Conservation (phyloP, 495 filamentous ascomycete genomes). For the Cercophora samala region DNA sequence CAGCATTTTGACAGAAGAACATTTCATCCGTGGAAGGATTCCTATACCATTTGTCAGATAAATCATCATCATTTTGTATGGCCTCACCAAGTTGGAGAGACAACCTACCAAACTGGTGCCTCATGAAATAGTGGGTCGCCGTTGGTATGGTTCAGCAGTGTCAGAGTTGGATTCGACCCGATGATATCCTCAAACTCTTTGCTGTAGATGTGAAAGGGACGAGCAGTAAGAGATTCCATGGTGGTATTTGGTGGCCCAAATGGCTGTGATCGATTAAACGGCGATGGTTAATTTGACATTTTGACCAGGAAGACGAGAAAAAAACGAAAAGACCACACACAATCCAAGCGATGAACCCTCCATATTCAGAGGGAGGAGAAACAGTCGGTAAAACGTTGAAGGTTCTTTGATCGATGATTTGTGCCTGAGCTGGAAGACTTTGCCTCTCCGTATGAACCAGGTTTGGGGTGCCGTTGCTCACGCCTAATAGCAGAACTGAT, state of each 20-base stretch:
- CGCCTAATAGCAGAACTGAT: background rate
- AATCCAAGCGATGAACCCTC: constrained; percentile 18
- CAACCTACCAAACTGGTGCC: constrained; percentile 46
- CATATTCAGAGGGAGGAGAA: constrained; percentile 27
- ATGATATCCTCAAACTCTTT: constrained; percentile 44
- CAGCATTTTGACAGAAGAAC: constrained; percentile 54
- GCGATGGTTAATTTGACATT: constrained; percentile 4
- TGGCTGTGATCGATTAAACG: constrained; percentile 19
- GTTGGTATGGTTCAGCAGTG: constrained; percentile 39
- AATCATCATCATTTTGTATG: too few relatives aligned
- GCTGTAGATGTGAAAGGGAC: constrained; percentile 48
- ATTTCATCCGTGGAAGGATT: constrained; percentile 46
- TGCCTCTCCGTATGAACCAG: background rate
- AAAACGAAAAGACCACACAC: constrained; percentile 20
- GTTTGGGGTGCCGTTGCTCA: background rate
- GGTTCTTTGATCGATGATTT: constrained; percentile 43
- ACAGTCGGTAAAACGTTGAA: constrained; percentile 39
- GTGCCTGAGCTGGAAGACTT: constrained; percentile 38
- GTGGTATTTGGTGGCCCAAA: constrained; percentile 39
- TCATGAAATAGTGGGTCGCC: constrained; percentile 50
- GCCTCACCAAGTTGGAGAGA: too few relatives aligned
- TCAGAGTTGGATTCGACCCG: constrained; percentile 43
- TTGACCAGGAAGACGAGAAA: background rate
- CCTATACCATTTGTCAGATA: constrained; percentile 23
- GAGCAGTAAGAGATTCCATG: constrained; percentile 29